A percentile compares a stretch with the other conserved stretches of the same genome.
These are phyloP conservation scores for Hypseocharis bilobata DNA, from an alignment of 441 rosid genomes.

Conservation along the genomic window DNA sequence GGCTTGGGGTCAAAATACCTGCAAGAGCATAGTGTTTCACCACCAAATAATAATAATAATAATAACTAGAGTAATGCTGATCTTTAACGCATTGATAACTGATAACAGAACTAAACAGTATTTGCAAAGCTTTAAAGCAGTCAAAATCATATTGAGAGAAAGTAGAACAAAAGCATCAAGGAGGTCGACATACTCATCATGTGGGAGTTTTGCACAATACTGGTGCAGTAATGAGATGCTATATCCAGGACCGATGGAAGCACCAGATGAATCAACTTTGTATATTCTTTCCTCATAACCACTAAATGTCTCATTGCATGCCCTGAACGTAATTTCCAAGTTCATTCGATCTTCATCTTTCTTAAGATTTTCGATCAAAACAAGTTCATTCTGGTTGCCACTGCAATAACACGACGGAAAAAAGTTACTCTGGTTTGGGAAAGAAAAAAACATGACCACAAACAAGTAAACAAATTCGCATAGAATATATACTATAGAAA, in stretches of 20 bases:
- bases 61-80: not conserved
- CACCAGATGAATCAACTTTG: conserved; percentile 68
- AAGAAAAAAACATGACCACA: conserved; percentile 14
- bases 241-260: conserved; percentile 69
- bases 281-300: conserved; percentile 49
- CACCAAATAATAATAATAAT: no score
- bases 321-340: conserved; percentile 58
- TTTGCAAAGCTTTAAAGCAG: conserved; percentile 8
- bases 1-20: conserved; percentile 85
- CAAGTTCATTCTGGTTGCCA: conserved; percentile 61
- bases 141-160: conserved; percentile 8
- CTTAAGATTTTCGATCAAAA: conserved; percentile 53
- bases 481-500: conserved; percentile 19
- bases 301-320: conserved; percentile 46
- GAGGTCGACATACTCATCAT: conserved; percentile 65
- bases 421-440: conserved; percentile 11
- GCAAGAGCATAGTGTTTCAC: conserved; percentile 27
- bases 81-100: not conserved
- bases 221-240: conserved; percentile 70
- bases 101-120: not conserved
- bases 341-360: conserved; percentile 62
- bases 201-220: conserved; percentile 86
- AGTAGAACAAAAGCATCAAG: conserved; percentile 17
- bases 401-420: conserved; percentile 41
- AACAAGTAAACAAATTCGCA: conserved; percentile 10